Base-by-base conservation (phyloP, 192 early-diverging fungal species). In the Podila clonocystis region DNA sequence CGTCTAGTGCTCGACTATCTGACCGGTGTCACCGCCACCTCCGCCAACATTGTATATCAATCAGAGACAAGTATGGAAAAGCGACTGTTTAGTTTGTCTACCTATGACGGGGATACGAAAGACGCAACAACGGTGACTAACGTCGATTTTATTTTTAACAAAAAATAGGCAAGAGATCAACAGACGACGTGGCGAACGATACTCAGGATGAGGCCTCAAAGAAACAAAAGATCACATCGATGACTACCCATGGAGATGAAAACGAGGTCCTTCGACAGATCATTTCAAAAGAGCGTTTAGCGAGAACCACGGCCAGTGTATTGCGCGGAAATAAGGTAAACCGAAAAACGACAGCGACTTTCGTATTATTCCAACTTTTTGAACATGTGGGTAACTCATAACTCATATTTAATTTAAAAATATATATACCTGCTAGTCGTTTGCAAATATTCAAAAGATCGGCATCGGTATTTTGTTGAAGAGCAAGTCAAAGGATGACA, bases 1-100 rank as follows among this genome's bases (percentile, higher is more conserved):
- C 84, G 82, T 60, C 83, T 89, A 19, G 84, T 96, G 28, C 72
- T 94, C 19, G 92, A 93, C 61, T 94, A 94, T 62, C 73, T 97
- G 55, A 94, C 91, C 0, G 92, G 87, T 22, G 86, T 87, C 41
- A 74, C 86, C 3, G 74, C 87, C 6, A 80, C 69, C 34, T 74
- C 82, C 1, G 65, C 84, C 2, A 87, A 84, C 30, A 74, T 82
- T 49, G 58, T 72, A 57, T 71, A 86, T 49, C 71, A 63, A 11
- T 38, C 70, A 76, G 72, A 71, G 28, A 58, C 63, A 61, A 71
- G 61, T 50, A 79, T 15, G 75, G 19, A 13, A 20, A 4, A n/a
- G 26, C 19, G 24, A 62, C 17, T 17, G 28, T 29, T 19, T 31
- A 7, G 30, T 3, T 55, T 9, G 3, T 3, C 52, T 9, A 8